Evolutionary conservation across 495 filamentous ascomycete species (phyloP).

Genomic region (Apiosordaria backusii): DNA sequence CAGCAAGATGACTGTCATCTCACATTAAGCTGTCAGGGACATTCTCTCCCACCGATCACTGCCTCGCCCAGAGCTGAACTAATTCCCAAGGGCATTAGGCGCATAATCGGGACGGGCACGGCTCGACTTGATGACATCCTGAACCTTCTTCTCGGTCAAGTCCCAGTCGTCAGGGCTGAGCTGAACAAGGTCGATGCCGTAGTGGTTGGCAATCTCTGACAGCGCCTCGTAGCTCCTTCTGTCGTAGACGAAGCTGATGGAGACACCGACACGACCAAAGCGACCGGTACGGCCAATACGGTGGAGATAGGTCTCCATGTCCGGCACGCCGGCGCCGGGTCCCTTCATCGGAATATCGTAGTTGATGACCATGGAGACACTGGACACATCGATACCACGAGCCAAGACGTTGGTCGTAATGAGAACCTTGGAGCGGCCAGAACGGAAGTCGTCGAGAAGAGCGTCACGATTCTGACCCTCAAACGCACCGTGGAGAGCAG

Average conservation of each 20-base stretch:
- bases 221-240: constrained; percentile 71
- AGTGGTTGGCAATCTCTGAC: constrained; percentile 70
- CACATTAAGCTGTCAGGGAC: too few relatives aligned
- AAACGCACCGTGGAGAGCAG: constrained; percentile 78
- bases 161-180: constrained; percentile 73
- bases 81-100: constrained; percentile 35
- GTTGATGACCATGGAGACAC: constrained; percentile 96
- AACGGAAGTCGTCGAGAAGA: constrained; percentile 84
- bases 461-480: constrained; percentile 79
- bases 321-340: constrained; percentile 51
- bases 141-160: constrained; percentile 72
- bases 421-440: constrained; percentile 86
- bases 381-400: constrained; percentile 94
- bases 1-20: too few relatives aligned
- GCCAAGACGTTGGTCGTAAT: constrained; percentile 98
- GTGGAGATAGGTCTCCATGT: constrained; percentile 94
- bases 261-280: constrained; percentile 95
- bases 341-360: constrained; percentile 72
- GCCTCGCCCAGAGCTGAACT: background rate
- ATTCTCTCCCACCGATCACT: background rate
- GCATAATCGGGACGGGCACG: constrained; percentile 61
- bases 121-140: constrained; percentile 77
- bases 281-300: constrained; percentile 96
- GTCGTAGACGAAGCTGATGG: constrained; percentile 86
- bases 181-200: constrained; percentile 50